Base-by-base conservation (phyloP, 192 early-diverging fungal genomes). In the Backusella circina region DNA sequence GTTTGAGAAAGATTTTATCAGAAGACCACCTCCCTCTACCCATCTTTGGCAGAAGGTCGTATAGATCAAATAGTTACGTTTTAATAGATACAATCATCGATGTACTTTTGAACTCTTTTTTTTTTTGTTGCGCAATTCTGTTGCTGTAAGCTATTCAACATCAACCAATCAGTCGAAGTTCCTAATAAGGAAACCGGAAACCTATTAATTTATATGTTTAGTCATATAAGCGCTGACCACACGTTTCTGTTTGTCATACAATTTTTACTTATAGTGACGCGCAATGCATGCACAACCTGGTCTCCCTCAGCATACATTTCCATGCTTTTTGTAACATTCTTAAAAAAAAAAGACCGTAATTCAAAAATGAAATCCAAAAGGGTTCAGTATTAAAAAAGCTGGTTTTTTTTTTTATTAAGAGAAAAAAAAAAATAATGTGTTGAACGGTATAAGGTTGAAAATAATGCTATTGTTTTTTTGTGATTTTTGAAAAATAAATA, bases 381-480 rank as follows among this genome's bases (percentile, higher is more conserved):
- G 37, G 18, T 21, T 51, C n/a, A 21, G 23, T 61, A 61, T 28
- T 61, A 61, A 61, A 28, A 61, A 44, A 44, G 15, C 3, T 15
- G 15, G 54, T 10, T 23, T 18, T 26, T 23, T 26, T 54, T 57
- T 61, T 61, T 61, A 61, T 61, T 61, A 61, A 61, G 54, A 61
- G 21, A 61, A 61, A 61, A 57, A 37, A n/a, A 39, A 61, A 61
- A 13, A 61, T 5, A 26, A 61, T 61, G 54, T 61, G 54, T 61
- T 61, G 54, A 61, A 61, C 54, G 54, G 54, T 61, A 28, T 61
- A 61, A 61, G 13, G 54, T 28, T 26, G 54, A 57, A 23, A 61
- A 23, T 26, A 28, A 61, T 61, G 54, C 54, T 61, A 61, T 61
- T 61, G 54, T 61, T 61, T 54, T 50, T 61, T 61, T 61, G n/a